phyloP scores from a whole-genome alignment of 768 basidiomycete species.

The Cystobasidium tubakii region DNA sequence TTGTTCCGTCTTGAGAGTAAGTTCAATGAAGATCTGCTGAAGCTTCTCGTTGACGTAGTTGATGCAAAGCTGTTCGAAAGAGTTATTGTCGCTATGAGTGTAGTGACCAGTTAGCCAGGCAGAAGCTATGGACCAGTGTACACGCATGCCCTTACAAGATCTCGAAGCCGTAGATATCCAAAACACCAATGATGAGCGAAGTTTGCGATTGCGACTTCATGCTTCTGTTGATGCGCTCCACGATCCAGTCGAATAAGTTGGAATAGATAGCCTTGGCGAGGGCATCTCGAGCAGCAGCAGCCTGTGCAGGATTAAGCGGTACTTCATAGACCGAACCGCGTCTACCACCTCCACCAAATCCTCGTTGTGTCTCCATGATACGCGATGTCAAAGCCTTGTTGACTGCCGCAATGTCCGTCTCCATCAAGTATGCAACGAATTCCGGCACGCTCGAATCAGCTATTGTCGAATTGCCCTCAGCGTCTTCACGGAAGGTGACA shows the following conservation, averaged over 20 bases:
- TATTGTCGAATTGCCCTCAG: constrained; percentile 79
- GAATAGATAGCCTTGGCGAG: constrained; percentile 94
- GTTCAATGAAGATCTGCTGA: constrained; percentile 95
- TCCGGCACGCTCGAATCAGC: constrained; percentile 82
- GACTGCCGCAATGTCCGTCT: constrained; percentile 68
- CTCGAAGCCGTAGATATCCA: constrained; percentile 98
- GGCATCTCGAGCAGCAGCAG: constrained; percentile 79
- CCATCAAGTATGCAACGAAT: constrained; percentile 91
- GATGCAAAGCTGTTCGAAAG: constrained; percentile 96
- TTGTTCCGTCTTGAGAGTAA: constrained; percentile 97
- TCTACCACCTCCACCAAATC: constrained; percentile 58
- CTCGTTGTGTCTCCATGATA: constrained; percentile 85
- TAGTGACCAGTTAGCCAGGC: background rate
- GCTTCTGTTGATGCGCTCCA: constrained; percentile 86
- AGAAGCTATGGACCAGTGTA: background rate
- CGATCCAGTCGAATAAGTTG: constrained; percentile 99
- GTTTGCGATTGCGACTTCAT: constrained; percentile 77
- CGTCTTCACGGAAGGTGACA: constrained; percentile 77
- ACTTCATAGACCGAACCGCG: constrained; percentile 94
- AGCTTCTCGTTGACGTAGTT: constrained; percentile 99
- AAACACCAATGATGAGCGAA: constrained; percentile 82
- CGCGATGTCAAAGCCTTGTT: constrained; percentile 80
- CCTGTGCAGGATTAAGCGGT: constrained; percentile 78
- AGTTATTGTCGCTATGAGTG: constrained; percentile 64
- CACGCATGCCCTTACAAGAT: constrained; percentile 60